Evolutionary conservation across 352 stramenopile genomes (phyloP), one percentile per base, ranked within the genome.

Genomic region (Albugo laibachii): DNA sequence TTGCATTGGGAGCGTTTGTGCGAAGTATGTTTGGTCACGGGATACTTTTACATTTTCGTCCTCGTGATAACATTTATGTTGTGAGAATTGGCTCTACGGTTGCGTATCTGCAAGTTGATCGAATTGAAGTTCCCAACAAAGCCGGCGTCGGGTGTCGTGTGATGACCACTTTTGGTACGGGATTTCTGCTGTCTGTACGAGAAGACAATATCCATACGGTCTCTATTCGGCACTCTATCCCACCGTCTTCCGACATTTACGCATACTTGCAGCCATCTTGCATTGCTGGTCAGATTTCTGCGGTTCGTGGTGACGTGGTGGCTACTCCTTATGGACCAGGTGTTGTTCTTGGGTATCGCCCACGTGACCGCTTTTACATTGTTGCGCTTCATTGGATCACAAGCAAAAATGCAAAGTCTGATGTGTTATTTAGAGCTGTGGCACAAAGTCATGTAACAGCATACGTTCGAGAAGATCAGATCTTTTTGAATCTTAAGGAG

Each of bases 171-270:
- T 84, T 63, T 41, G 77, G 77, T 10, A 83, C 77, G 1, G 77
- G 77, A 13, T 48, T 83, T 5, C 55, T 91, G 2, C 47, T 68
- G 5, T 54, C 69, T 18, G 60, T 87, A 8, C 74, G 77, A 19
- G 55, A 73, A 8, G 75, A 91, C 43, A 69, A 74, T 24, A 56
- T 87, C 1, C 77, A 91, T 51, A 62, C 86, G 8, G 73, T 87
- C 4, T 59, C 59, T 12, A 59, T 85, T 34, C 66, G 75, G 19
- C 61, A 84, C 13, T 62, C 63, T 0, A 41, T 83, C 6, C 61
- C 74, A 34, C 54, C 57, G 11, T 55, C 55, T 27, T 31, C 59
- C 18, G 65, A 74, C 54, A 68, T 76, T 47, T 58, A 58, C 0
- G 68, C 61, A n/a, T 87, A 73, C 47, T 47, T 91, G 42, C 69